A percentile compares a stretch with the other conserved stretches of the same genome.
Evolutionary conservation across 306 rosid genomes (phyloP).

Genomic region (barrel medic (Medicago truncatula)): DNA sequence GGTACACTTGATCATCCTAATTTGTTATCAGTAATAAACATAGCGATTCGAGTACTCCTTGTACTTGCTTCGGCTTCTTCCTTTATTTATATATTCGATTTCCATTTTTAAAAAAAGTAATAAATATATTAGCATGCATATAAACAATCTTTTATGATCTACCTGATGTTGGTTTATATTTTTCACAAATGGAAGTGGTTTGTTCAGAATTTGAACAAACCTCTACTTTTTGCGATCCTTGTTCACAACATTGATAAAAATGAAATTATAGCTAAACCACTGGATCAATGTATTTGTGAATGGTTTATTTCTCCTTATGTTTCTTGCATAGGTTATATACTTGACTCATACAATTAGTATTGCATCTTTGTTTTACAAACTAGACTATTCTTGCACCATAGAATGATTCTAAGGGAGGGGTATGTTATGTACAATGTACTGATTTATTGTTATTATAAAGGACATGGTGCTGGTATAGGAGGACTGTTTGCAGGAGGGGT

Average conservation of each 20-base stretch:
- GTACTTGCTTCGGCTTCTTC: no score
- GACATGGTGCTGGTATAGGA: conserved; percentile 46
- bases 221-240: background rate
- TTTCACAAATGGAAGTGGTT: background rate
- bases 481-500: conserved; percentile 54
- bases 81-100: no score
- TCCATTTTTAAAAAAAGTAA: background rate
- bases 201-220: background rate
- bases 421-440: background rate
- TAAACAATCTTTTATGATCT: background rate
- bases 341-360: background rate
- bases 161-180: background rate
- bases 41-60: background rate
- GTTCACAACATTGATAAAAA: background rate
- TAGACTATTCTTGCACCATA: no score
- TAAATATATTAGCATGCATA: background rate
- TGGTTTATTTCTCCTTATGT: background rate
- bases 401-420: no score
- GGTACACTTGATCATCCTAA: conserved; percentile 35
- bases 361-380: background rate
- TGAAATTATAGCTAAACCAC: background rate
- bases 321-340: no score
- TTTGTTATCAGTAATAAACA: background rate
- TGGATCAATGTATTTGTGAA: background rate
- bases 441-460: conserved; percentile 15